phyloP scores from a whole-genome alignment of 2,329 filamentous ascomycete species.

The Colletotrichum somersetense region DNA sequence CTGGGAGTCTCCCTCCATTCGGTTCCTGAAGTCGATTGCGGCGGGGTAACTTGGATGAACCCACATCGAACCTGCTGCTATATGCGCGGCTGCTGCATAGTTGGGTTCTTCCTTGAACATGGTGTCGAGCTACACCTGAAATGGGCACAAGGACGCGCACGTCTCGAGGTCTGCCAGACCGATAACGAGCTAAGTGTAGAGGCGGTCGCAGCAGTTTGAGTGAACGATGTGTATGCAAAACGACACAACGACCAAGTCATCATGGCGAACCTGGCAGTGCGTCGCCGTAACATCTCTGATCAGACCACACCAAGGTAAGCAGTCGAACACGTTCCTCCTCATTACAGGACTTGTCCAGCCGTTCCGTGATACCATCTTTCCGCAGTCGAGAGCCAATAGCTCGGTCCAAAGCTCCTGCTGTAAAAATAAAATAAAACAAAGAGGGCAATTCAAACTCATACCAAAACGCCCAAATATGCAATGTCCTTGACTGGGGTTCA shows the following conservation, averaged over 20 bases:
- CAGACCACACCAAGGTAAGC: constrained; percentile 22
- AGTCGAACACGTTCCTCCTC: constrained; percentile 29
- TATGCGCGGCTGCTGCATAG: background rate
- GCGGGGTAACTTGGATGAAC: background rate
- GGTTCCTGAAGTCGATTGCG: background rate
- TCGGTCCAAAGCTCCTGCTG: constrained; percentile 5
- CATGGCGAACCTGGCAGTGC: background rate
- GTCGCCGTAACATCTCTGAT: constrained; percentile 7
- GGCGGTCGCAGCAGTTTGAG: background rate
- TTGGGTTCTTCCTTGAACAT: background rate
- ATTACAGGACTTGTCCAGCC: constrained; percentile 17
- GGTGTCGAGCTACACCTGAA: background rate
- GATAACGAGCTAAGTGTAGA: background rate
- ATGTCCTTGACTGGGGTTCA: constrained; percentile 29
- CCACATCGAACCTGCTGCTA: background rate
- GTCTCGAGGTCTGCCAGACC: background rate
- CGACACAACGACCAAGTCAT: background rate
- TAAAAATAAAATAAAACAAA: background rate
- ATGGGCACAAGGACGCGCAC: background rate
- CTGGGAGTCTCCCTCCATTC: background rate
- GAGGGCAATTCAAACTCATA: constrained; percentile 22
- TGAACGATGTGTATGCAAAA: background rate
- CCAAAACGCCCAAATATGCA: constrained; percentile 41
- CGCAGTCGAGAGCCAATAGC: background rate
- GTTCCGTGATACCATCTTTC: background rate